Conservation (phyloP, 305 asterid genomes). For the Fraxinus angustifolia region DNA sequence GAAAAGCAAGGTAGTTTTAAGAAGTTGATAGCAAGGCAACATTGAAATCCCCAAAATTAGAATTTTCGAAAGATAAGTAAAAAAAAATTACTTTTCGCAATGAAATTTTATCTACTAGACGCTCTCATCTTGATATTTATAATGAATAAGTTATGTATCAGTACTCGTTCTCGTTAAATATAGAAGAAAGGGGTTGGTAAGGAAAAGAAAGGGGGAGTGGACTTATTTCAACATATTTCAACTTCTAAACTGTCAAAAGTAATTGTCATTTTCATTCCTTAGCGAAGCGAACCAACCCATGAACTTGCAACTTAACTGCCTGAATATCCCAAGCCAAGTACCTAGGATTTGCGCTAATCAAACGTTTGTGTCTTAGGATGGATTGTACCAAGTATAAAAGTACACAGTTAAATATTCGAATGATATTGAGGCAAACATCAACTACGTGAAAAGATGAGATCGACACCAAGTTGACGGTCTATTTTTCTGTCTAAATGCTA, state of each 20-base stretch:
- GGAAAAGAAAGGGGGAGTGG: slow-evolving; percentile 22
- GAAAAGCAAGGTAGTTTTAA: slow-evolving; percentile 38
- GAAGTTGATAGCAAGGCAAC: slow-evolving; percentile 25
- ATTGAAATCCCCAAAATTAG: slow-evolving; percentile 12
- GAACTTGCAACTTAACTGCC: slow-evolving; percentile 36
- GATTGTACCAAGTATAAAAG: not conserved
- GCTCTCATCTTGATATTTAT: not conserved
- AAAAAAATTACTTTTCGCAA: not conserved
- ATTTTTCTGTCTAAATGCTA: not conserved
- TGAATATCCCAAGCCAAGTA: slow-evolving; percentile 30
- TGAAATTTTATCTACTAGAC: not conserved
- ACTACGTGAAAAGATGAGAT: too few species aligned
- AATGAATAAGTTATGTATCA: not conserved
- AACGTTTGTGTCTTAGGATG: not conserved
- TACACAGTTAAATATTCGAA: not conserved
- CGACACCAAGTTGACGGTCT: not conserved
- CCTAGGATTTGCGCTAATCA: slow-evolving; percentile 17
- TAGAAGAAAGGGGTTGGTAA: not conserved
- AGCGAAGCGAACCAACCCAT: not conserved
- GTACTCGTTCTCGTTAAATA: not conserved
- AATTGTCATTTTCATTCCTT: slow-evolving; percentile 11
- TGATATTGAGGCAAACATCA: not conserved
- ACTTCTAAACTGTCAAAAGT: slow-evolving; percentile 31
- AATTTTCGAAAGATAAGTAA: not conserved
- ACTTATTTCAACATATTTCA: slow-evolving; percentile 31